phyloP scores from a whole-genome alignment of 2,329 filamentous ascomycete species.

The Aspergillus intermedius region DNA sequence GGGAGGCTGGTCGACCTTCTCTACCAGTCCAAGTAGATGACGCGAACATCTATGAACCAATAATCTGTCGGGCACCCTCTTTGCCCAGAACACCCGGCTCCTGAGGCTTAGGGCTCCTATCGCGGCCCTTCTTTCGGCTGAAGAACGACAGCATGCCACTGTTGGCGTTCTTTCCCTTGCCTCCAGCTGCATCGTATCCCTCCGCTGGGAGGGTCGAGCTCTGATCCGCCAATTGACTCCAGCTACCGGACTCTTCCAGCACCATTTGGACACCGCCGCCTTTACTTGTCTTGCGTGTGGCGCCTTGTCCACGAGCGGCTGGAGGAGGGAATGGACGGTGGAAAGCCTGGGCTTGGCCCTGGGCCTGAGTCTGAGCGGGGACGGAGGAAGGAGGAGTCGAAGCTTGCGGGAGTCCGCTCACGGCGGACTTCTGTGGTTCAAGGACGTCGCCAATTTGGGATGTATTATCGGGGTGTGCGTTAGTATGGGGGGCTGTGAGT shows the following conservation, averaged over 20 bases:
- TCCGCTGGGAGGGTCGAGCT: slow-evolving; percentile 68
- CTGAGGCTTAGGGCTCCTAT: slow-evolving; percentile 87
- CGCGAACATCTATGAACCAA: slow-evolving; percentile 47
- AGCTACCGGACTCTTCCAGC: slow-evolving; percentile 79
- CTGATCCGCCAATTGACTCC: slow-evolving; percentile 83
- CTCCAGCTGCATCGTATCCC: slow-evolving; percentile 41
- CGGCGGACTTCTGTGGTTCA: slow-evolving; percentile 18
- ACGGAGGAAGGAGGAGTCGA: slow-evolving; percentile 22
- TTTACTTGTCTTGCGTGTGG: slow-evolving; percentile 66
- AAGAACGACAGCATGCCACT: slow-evolving; percentile 87
- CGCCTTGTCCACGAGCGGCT: slow-evolving; percentile 47
- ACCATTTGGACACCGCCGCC: slow-evolving; percentile 86
- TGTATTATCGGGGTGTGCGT: slow-evolving; percentile 21
- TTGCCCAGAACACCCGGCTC: slow-evolving; percentile 91
- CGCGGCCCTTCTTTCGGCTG: slow-evolving; percentile 79
- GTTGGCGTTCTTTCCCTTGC: slow-evolving; percentile 42
- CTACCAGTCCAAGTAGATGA: neutral
- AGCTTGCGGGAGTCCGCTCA: slow-evolving; percentile 22
- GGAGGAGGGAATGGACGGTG: slow-evolving; percentile 32
- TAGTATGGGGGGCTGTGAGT: slow-evolving; percentile 20
- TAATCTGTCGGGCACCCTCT: slow-evolving; percentile 79
- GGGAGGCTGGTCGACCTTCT: neutral
- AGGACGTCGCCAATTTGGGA: slow-evolving; percentile 23
- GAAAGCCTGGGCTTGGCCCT: slow-evolving; percentile 20
- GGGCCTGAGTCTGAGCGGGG: slow-evolving; percentile 7